Conservation (phyloP, 2,329 filamentous ascomycete genomes). For the Paraphaeosphaeria minitans region DNA sequence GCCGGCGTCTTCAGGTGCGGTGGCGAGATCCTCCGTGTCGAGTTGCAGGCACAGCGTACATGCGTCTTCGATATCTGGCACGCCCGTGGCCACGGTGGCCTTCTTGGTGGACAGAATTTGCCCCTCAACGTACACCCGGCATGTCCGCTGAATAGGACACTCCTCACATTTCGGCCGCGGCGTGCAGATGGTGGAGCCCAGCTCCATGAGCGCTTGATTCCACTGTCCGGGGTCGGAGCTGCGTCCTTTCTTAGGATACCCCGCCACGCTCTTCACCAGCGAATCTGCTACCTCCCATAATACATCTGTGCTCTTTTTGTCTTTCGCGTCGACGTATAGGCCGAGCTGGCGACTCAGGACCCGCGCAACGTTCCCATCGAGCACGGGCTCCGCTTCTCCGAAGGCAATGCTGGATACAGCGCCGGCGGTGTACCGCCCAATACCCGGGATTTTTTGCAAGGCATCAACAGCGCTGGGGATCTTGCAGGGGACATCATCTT, state of each 20-base stretch:
- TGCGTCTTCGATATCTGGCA: conserved; percentile 39
- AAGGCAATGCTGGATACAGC: conserved; percentile 68
- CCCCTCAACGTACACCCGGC: conserved; percentile 42
- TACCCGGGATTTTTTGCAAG: conserved; percentile 60
- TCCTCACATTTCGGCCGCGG: conserved; percentile 62
- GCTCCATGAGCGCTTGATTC: conserved; percentile 70
- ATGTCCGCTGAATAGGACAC: conserved; percentile 42
- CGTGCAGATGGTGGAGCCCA: conserved; percentile 66
- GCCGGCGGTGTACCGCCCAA: conserved; percentile 67
- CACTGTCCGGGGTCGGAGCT: conserved; percentile 63
- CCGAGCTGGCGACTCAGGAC: conserved; percentile 67
- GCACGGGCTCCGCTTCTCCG: conserved; percentile 63
- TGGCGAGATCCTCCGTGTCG: conserved; percentile 38
- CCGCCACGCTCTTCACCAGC: conserved; percentile 59
- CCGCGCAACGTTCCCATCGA: conserved; percentile 67
- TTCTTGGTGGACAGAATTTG: conserved; percentile 25
- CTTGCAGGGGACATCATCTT: conserved; percentile 48
- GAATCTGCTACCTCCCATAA: conserved; percentile 64
- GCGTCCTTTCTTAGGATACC: conserved; percentile 29
- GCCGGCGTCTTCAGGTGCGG: conserved; percentile 22
- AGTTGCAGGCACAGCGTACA: conserved; percentile 36
- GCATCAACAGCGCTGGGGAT: conserved; percentile 56
- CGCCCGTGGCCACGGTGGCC: conserved; percentile 7
- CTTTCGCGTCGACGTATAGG: conserved; percentile 61
- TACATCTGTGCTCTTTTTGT: conserved; percentile 59